Evolutionary conservation across 805 yeast genomes (phyloP), one percentile per base, ranked within the genome.

Genomic region (Spathaspora sp.): DNA sequence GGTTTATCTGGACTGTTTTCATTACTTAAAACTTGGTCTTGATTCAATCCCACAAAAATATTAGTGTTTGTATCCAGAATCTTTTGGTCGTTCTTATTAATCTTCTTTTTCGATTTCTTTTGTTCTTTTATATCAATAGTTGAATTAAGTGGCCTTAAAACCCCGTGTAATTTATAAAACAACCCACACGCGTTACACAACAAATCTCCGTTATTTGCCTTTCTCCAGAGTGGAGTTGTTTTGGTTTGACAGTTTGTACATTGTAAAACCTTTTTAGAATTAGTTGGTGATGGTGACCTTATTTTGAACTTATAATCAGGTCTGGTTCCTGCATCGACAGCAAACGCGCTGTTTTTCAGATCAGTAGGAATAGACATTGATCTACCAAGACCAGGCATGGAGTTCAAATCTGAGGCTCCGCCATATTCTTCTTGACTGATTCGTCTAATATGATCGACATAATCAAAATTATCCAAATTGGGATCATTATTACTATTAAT

Each of bases 111-210:
- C 16, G 9, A 6, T 35, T 42, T 44, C 40, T 26, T 12, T 14
- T 17, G 26, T 16, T 45, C 38, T 14, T 29, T 29, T 4, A 26
- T 19, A 8, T 45, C 47, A 11, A 18, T 11, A 5, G 42, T 11
- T 2, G 47, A 35, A 55, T 63, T 68, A 39, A 73, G 60, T 2
- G 79, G 79, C 18, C 79, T 62, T 57, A 73, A 67, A 3, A 73
- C 74, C 6, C 79, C 79, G 52, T 75, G 79, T 35, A 75, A 60
- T 55, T 75, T 75, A 56, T 71, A 73, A 54, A 74, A 75, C 40
- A 75, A 65, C 7, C 79, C 79, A 53, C 79, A 75, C 1, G 78
- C 79, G 55, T 75, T 75, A 54, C 79, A 75, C 28, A 75, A 61
- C 44, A 74, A 64, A 47, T 72, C 76, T 6, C 79, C 79, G 43